Base-by-base conservation (phyloP, 2,329 filamentous ascomycete species). In the Diaporthe citrichinensis region DNA sequence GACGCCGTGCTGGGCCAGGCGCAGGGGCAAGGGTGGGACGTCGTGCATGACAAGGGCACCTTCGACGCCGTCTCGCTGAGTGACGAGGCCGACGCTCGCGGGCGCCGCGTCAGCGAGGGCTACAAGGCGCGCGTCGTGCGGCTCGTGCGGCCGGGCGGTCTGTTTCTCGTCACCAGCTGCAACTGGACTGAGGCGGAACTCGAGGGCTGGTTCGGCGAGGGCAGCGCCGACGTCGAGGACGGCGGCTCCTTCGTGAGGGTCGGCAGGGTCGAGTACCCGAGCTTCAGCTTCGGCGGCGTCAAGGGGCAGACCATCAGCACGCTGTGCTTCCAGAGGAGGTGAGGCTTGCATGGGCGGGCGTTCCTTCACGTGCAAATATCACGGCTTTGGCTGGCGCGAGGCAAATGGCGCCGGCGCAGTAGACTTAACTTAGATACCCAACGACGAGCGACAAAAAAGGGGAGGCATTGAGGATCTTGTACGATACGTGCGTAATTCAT, bases 181-280 rank as follows among this genome's bases (percentile, higher is more conserved):
- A 99, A 99, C 85, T 99, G 97, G 97, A 98, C 96, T 1, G 95
- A 97, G 86, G 90, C 92, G 55, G 97, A 99, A 87, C 85, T 99
- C 80, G 87, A 89, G 76, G 85, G 85, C 23, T 98, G 96, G 95
- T 97, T 98, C 82, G 86, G 84, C 39, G 79, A 78, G 65, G 79
- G 73, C 5, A 39, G 76, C 53, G 74, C 73, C 4, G 65, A 78
- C 53, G 79, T 75, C 2, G 79, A 78, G 46, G 81, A 81, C 75
- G 79, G 78, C 14, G 81, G 86, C 68, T 55, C 53, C 53, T 88
- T 97, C 79, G 86, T 87, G 76, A 90, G 92, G 74, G 92, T 90
- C 72, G 92, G 90, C 1, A 89, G 90, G 79, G 92, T 98, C 73
- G 90, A 93, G 81, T 98, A 98, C 84, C 94, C 92, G 31, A 94